Evolutionary conservation across 2,329 filamentous ascomycete genomes (phyloP).

Genomic region (Rhexocercosporidium sp.): DNA sequence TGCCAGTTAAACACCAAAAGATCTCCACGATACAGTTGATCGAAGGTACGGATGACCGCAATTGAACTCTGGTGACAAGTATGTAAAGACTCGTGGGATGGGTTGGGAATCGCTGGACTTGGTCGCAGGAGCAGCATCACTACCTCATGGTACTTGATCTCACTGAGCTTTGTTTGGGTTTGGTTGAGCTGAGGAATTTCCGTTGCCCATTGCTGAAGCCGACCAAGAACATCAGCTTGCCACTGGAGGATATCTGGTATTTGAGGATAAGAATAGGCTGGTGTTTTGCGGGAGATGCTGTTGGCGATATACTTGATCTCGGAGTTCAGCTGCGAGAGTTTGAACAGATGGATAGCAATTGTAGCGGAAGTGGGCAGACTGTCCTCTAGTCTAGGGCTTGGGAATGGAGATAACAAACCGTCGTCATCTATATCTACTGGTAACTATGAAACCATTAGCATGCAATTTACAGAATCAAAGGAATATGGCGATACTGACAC

Average conservation of each 20-base stretch:
- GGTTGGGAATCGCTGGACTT: constrained; percentile 56
- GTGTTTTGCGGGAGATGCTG: constrained; percentile 53
- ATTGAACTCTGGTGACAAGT: constrained; percentile 52
- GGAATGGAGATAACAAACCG: constrained; percentile 9
- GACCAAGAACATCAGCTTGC: constrained; percentile 50
- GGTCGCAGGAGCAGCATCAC: constrained; percentile 56
- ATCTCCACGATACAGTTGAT: constrained; percentile 51
- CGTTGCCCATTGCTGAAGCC: constrained; percentile 48
- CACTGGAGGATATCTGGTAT: constrained; percentile 52
- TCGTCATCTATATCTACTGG: constrained; percentile 33
- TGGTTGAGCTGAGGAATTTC: constrained; percentile 42
- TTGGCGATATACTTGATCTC: constrained; percentile 60
- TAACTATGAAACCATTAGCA: constrained; percentile 19
- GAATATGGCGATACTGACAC: constrained; percentile 43
- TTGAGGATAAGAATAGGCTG: constrained; percentile 54
- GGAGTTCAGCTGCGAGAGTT: constrained; percentile 54
- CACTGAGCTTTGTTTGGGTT: constrained; percentile 44
- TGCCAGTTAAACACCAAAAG: constrained; percentile 54
- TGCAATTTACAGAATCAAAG: not conserved
- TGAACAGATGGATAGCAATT: constrained; percentile 52
- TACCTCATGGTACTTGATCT: constrained; percentile 57
- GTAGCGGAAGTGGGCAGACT: constrained; percentile 10
- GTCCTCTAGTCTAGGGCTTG: not conserved
- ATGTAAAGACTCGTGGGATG: constrained; percentile 46
- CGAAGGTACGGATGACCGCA: constrained; percentile 48